These are phyloP conservation scores for Colletotrichum tamarilloi DNA, from an alignment of 2,329 filamentous ascomycete species.

Conservation along the genomic window DNA sequence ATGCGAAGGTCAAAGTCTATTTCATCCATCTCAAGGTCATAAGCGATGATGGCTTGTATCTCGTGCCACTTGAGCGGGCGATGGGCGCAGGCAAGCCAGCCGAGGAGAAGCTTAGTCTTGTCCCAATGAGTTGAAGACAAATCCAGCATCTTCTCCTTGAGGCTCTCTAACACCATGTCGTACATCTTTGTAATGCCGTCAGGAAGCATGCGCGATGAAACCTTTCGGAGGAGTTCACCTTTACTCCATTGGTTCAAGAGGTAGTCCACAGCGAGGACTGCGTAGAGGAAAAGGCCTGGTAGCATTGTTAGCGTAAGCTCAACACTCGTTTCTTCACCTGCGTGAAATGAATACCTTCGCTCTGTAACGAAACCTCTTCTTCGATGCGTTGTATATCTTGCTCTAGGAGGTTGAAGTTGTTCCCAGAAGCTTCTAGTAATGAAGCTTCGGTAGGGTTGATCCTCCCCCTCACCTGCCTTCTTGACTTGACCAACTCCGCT, in stretches of 20 bases:
- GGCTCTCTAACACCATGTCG: slow-evolving; percentile 39
- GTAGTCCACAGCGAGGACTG: slow-evolving; percentile 43
- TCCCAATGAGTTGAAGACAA: slow-evolving; percentile 36
- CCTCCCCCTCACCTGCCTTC: neutral
- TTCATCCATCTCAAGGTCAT: slow-evolving; percentile 30
- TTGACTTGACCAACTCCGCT: neutral
- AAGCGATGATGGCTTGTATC: slow-evolving; percentile 49
- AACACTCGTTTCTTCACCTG: neutral
- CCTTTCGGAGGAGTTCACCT: slow-evolving; percentile 36
- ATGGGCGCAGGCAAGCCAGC: slow-evolving; percentile 53
- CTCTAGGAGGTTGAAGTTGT: slow-evolving; percentile 3
- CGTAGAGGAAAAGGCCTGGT: slow-evolving; percentile 47
- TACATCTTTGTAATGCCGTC: slow-evolving; percentile 29
- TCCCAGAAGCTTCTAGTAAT: too few species aligned
- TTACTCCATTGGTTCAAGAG: slow-evolving; percentile 39
- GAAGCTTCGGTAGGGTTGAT: neutral
- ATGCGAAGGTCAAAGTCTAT: slow-evolving; percentile 38
- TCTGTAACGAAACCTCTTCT: slow-evolving; percentile 21
- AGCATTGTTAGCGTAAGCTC: neutral
- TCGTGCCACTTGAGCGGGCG: slow-evolving; percentile 54
- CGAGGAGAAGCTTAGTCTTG: slow-evolving; percentile 45
- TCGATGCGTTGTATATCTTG: slow-evolving; percentile 9
- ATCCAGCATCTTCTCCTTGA: slow-evolving; percentile 1
- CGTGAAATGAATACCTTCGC: slow-evolving; percentile 15
- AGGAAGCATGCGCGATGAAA: slow-evolving; percentile 36